Conservation (phyloP, 805 yeast species). For the Kuraishia ogatae region DNA sequence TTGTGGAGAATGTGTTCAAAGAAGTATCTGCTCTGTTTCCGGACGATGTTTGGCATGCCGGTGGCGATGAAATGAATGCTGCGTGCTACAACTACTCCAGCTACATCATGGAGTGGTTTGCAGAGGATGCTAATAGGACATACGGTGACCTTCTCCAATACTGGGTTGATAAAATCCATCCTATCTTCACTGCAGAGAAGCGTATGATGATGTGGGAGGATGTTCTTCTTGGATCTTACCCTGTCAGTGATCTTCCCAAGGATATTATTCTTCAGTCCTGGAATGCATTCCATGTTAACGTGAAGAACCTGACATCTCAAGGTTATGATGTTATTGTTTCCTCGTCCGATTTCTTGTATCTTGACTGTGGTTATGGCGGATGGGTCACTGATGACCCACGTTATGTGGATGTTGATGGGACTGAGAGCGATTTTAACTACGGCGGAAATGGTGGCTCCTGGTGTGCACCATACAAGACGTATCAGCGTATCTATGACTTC, state of each 20-base stretch:
- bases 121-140: slow-evolving; percentile 16
- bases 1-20: slow-evolving; percentile 23
- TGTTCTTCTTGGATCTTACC: slow-evolving; percentile 14
- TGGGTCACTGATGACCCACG: slow-evolving; percentile 27
- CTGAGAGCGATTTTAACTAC: slow-evolving; percentile 16
- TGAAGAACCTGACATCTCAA: slow-evolving; percentile 20
- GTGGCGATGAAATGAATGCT: slow-evolving; percentile 28
- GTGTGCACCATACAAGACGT: slow-evolving; percentile 35
- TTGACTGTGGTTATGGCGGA: slow-evolving; percentile 33
- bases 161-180: slow-evolving; percentile 26
- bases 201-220: slow-evolving; percentile 34
- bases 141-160: slow-evolving; percentile 23
- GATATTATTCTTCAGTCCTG: slow-evolving; percentile 28
- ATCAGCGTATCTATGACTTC: slow-evolving; percentile 31
- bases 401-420: slow-evolving; percentile 14
- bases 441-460: slow-evolving; percentile 26
- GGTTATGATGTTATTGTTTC: slow-evolving; percentile 33
- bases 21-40: slow-evolving; percentile 24
- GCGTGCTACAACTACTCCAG: slow-evolving; percentile 25
- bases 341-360: slow-evolving; percentile 22
- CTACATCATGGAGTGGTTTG: slow-evolving; percentile 19
- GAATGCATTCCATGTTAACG: slow-evolving; percentile 11
- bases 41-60: slow-evolving; percentile 32
- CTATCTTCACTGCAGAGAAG: slow-evolving; percentile 19
- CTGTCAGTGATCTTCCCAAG: slow-evolving; percentile 21